Percentiles rank a stretch among this genome's conserved stretches.
These are phyloP conservation scores for Suillus cothurnatus DNA, from an alignment of 768 basidiomycete genomes.

Conservation along the genomic window DNA sequence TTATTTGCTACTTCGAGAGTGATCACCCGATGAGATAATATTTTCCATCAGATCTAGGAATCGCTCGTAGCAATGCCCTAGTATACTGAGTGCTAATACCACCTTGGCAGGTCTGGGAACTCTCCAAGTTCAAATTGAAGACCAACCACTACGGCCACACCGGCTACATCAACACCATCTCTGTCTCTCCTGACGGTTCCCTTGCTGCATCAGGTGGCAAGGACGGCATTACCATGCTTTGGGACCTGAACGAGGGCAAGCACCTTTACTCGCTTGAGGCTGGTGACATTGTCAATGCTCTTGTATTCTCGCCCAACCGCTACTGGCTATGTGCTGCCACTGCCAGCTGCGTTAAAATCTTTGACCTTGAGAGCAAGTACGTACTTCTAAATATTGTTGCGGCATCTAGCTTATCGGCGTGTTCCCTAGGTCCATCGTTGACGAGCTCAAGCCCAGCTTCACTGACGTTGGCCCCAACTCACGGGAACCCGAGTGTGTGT, in stretches of 20 bases:
- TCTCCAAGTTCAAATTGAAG: constrained; percentile 99
- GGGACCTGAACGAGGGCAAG: constrained; percentile 99
- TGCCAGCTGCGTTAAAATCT: constrained; percentile 97
- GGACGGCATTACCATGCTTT: constrained; percentile 99
- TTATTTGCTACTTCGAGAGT: constrained; percentile 94
- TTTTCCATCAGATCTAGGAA: constrained; percentile 81
- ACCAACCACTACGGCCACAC: constrained; percentile 99
- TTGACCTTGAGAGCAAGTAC: constrained; percentile 98
- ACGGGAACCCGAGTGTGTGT: constrained; percentile 89
- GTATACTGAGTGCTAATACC: constrained; percentile 1
- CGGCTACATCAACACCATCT: constrained; percentile 98
- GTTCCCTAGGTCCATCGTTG: constrained; percentile 82
- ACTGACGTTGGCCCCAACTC: constrained; percentile 71
- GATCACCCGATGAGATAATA: constrained; percentile 67
- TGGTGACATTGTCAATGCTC: constrained; percentile 96
- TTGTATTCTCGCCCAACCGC: constrained; percentile 99
- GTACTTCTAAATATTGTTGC: constrained; percentile 35
- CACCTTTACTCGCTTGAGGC: constrained; percentile 99
- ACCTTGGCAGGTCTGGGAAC: constrained; percentile 89
- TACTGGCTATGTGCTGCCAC: constrained; percentile 99
- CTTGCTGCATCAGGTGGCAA: constrained; percentile 99
- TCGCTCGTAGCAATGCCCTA: constrained; percentile 31
- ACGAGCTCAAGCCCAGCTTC: constrained; percentile 97
- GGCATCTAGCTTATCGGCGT: constrained; percentile 6
- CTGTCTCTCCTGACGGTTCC: constrained; percentile 98